Base-by-base conservation (phyloP, 192 early-diverging fungal species). In the Pilaira anomala region DNA sequence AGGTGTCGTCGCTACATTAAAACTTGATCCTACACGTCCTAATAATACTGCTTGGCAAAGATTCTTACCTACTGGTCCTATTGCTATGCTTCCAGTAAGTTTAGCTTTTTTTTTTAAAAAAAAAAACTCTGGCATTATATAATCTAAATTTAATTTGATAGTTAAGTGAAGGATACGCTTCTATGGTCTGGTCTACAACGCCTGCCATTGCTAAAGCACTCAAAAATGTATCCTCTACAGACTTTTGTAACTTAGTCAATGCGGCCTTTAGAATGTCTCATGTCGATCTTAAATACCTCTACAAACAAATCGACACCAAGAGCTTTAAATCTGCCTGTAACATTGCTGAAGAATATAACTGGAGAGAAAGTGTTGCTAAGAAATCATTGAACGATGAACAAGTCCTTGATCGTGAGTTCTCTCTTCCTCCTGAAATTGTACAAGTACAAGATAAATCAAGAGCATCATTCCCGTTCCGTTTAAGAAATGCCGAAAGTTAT, bases 1-100 rank as follows among this genome's bases (percentile, higher is more conserved):
- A 48, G 95, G 93, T 26, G 69, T 98, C 18, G 95, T 97, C 0
- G 94, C 91, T 7, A 96, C 92, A 12, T 64, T 98, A 24, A 69
- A 88, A 46, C 41, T 93, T 14, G 81, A 87, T 54, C 58, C 49
- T 1, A 7, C 12, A 16, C 45, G 54, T 26, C 63, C 67, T 36
- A 85, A 91, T 66, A 72, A 82, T 22, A 88, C 92, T 0, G 94
- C 94, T 4, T 98, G 90, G 86, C 94, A 98, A 79, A 80, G 95
- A 53, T 98, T 97, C 67, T 79, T 98, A 36, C 95, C 95, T 4
- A 88, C 90, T 0, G 97, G 97, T 2, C 94, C 97, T 0, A 85
- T 98, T 46, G 94, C 95, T 5, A 78, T 96, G 71, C 79, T 98
- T 40, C 97, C 97, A n/a, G 88, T 93, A 82, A 65, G 75, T 45